Evolutionary conservation across 2,329 filamentous ascomycete genomes (phyloP), one percentile per base, ranked within the genome.

Genomic region (Exophiala dermatitidis): DNA sequence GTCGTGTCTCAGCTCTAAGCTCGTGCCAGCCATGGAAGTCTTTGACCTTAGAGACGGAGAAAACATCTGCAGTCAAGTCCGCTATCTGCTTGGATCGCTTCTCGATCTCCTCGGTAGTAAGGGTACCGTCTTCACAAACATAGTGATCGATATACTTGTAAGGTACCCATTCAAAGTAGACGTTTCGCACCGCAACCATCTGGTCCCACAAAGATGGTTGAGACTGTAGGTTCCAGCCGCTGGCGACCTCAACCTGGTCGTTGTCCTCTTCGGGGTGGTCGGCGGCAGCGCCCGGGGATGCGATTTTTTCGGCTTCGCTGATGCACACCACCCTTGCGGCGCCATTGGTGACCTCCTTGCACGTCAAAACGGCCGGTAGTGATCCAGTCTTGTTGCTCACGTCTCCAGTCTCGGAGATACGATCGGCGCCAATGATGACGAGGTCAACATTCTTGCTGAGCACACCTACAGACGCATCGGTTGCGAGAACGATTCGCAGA

Each of bases 321-420:
- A 86, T 59, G 0, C 81, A 77, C 2, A 84, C 65, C 0, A 83
- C 70, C 53, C 74, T 76, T 7, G 69, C 72, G 0, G 46, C 45
- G 32, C 49, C 50, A 55, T 54, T 0, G 5, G 53, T 59, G 2
- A 78, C 66, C 46, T 77, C 66, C 49, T 73, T 79, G 5, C 79
- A 77, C 46, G 77, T 74, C 1, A 85, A 69, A 0, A 80, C 74
- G 1, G 79, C 75, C 1, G 81, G 76, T 4, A 86, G 66, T 1
- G 81, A 83, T 0, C 84, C 83, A 0, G 76, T 81, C 66, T 86
- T 87, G 67, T 86, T 87, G 65, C 77, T 81, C 12, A 86, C 78
- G 31, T 79, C 76, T 1, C 82, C 83, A 0, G 69, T 64, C 0
- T 69, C 65, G 8, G 78, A 77, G 50, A 88, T 81, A 3, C 79